phyloP scores from a whole-genome alignment of 257 asterid species.

The Orobanche coerulescens region DNA sequence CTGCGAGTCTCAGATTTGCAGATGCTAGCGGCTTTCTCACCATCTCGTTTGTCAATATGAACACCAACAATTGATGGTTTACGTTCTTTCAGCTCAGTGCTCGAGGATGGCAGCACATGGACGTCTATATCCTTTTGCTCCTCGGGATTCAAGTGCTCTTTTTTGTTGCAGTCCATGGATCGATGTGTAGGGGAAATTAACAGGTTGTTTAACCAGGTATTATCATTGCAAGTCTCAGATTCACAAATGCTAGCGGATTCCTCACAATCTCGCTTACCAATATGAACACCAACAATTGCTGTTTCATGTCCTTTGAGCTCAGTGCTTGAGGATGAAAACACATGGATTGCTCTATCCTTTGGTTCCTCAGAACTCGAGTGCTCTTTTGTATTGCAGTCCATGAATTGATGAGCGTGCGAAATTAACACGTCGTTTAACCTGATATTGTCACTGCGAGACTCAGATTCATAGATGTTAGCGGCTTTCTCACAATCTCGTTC shows the following conservation, averaged over 20 bases:
- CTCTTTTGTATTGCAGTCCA: constrained; percentile 10
- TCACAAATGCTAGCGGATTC: no score
- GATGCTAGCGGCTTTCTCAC: no score
- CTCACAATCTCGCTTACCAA: no score
- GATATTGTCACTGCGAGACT: no score
- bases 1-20: constrained; percentile 14
- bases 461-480: no score
- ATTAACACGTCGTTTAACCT: neutral
- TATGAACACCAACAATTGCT: neutral
- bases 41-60: no score
- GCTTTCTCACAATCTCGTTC: no score
- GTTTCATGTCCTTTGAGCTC: constrained; percentile 17
- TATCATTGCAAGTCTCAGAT: no score
- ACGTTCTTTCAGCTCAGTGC: constrained; percentile 17
- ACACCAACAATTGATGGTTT: neutral
- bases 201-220: neutral
- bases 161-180: neutral
- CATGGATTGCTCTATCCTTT: constrained; percentile 18
- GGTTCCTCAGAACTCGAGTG: constrained; percentile 15
- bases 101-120: constrained; percentile 9
- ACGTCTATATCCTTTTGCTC: constrained; percentile 21
- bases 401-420: constrained; percentile 5
- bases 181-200: constrained; percentile 4
- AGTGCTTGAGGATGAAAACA: constrained; percentile 5
- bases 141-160: constrained; percentile 17